A percentile compares a stretch with the other conserved stretches of the same genome.
Evolutionary conservation across 352 stramenopile genomes (phyloP).

Genomic region (Phytophthora palmivora): DNA sequence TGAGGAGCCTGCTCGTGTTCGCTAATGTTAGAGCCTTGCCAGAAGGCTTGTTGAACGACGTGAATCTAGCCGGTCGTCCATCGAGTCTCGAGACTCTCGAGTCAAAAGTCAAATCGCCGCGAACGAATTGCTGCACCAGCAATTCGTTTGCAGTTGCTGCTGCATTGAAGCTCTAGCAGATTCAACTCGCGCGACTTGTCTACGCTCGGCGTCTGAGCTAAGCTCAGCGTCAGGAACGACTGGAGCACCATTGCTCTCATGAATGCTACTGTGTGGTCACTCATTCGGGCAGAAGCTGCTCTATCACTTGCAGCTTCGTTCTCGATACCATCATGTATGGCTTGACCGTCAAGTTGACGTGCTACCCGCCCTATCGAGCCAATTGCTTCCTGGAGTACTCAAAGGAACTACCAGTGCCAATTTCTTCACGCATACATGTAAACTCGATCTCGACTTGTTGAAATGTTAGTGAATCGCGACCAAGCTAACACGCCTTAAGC

Average conservation of each 20-base stretch:
- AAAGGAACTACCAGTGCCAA: too few species aligned
- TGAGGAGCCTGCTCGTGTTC: neutral
- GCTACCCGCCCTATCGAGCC: too few species aligned
- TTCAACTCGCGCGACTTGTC: constrained; percentile 22
- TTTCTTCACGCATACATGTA: too few species aligned
- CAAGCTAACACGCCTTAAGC: too few species aligned
- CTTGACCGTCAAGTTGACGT: too few species aligned
- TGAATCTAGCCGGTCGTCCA: constrained; percentile 12
- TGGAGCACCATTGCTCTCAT: constrained; percentile 1
- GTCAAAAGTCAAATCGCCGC: constrained; percentile 15
- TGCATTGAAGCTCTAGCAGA: constrained; percentile 26
- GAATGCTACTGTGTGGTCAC: neutral
- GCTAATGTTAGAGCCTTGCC: neutral
- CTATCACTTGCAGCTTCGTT: too few species aligned
- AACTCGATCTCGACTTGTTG: too few species aligned
- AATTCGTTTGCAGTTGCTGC: constrained; percentile 4
- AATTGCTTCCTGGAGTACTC: too few species aligned
- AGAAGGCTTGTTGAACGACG: neutral
- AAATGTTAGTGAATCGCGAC: too few species aligned
- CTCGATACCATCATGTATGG: too few species aligned
- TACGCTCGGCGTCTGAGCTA: constrained; percentile 1
- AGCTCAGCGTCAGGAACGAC: neutral
- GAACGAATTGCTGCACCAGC: constrained; percentile 27
- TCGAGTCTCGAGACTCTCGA: too few species aligned
- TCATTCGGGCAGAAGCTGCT: too few species aligned